Conservation (phyloP, 2,329 filamentous ascomycete genomes). For the Hypomyces rosellus region DNA sequence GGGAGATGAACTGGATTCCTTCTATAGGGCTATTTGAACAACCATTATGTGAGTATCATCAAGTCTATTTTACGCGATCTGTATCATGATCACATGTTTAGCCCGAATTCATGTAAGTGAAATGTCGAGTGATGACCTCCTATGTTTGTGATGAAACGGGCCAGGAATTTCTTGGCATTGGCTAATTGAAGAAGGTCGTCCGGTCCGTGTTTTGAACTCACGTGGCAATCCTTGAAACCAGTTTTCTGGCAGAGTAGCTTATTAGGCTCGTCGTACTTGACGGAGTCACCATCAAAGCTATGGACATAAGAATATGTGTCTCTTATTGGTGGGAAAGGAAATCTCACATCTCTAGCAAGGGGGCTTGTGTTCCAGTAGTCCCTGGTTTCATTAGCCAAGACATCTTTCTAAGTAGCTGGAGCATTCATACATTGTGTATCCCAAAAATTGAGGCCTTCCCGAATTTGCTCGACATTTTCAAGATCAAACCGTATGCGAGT, state of each 20-base stretch:
- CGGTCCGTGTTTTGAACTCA: conserved; percentile 60
- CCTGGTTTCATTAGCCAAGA: conserved; percentile 30
- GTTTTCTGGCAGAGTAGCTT: conserved; percentile 48
- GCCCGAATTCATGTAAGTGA: no score
- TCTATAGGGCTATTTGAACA: no score
- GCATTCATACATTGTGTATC: conserved; percentile 22
- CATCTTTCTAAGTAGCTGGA: no score
- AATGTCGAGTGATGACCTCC: neutral
- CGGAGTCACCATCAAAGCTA: conserved; percentile 39
- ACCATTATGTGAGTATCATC: no score
- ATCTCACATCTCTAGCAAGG: conserved; percentile 43
- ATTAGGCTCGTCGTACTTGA: conserved; percentile 49
- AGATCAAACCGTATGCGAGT: conserved; percentile 50
- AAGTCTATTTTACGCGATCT: conserved; percentile 21
- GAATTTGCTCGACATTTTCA: conserved; percentile 62
- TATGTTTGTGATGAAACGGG: neutral
- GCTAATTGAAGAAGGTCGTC: conserved; percentile 70
- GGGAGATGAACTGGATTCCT: conserved; percentile 18
- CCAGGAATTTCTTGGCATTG: conserved; percentile 77
- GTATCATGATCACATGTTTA: no score
- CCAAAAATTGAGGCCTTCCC: conserved; percentile 65
- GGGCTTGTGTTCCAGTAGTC: conserved; percentile 73
- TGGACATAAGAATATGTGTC: no score
- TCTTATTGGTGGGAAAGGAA: no score
- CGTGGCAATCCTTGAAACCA: conserved; percentile 46